Conservation (phyloP, 2,329 filamentous ascomycete genomes). For the Tolypocladium tundrense region DNA sequence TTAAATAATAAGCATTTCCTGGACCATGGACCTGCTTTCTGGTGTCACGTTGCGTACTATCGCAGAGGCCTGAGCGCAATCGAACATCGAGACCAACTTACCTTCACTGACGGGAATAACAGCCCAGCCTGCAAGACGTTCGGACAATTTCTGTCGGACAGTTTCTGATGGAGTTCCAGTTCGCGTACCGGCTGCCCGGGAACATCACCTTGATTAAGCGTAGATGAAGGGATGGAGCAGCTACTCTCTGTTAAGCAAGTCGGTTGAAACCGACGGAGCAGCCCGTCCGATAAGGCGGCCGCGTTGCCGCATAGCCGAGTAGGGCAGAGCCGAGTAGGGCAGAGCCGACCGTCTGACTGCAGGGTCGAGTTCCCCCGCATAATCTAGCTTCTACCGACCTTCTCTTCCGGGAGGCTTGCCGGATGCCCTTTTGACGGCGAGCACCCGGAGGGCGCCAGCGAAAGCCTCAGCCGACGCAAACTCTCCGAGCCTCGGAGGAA, state of each 20-base stretch:
- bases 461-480: neutral
- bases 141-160: too few species aligned
- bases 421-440: neutral
- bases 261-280: neutral
- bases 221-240: neutral
- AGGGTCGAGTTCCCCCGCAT: neutral
- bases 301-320: neutral
- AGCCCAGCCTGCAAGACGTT: neutral
- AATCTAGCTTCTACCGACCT: neutral
- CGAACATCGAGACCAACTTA: too few species aligned
- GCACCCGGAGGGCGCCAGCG: neutral
- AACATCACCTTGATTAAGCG: neutral
- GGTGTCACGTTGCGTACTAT: neutral
- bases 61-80: neutral
- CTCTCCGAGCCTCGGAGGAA: neutral
- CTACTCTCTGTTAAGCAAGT: neutral
- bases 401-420: neutral
- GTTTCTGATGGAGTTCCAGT: too few species aligned
- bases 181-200: neutral
- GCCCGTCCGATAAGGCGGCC: neutral
- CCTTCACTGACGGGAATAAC: neutral
- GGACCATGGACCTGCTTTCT: neutral
- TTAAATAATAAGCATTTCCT: neutral
- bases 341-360: neutral
- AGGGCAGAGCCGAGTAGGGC: neutral